These are phyloP conservation scores for Leccinum longicurvipes DNA, from an alignment of 768 basidiomycete species.

Conservation along the genomic window DNA sequence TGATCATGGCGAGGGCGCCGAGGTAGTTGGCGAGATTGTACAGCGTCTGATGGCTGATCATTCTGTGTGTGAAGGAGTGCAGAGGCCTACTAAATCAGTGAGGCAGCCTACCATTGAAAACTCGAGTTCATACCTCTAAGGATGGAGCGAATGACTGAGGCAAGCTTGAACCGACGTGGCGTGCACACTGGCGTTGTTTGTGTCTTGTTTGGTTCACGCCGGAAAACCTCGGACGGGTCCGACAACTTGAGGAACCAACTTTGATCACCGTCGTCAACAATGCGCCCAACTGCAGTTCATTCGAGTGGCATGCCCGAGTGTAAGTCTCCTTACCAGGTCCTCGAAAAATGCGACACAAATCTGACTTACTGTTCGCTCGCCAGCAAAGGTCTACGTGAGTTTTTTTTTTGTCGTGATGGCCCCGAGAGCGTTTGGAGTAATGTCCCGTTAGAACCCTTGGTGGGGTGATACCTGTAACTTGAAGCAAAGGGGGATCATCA, in stretches of 20 bases:
- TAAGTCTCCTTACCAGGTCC: constrained; percentile 41
- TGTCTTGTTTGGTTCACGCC: constrained; percentile 31
- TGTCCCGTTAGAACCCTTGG: constrained; percentile 66
- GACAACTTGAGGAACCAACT: background rate
- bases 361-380: constrained; percentile 6
- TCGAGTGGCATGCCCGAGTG: constrained; percentile 81
- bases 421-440: constrained; percentile 1
- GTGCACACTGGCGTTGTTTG: constrained; percentile 22
- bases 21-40: constrained; percentile 81
- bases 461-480: constrained; percentile 78
- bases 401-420: constrained; percentile 12
- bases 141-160: background rate
- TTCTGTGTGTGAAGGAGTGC: constrained; percentile 36
- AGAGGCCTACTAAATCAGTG: background rate
- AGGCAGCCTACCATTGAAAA: background rate
- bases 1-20: constrained; percentile 81
- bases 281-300: constrained; percentile 52
- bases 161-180: background rate
- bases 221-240: constrained; percentile 33
- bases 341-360: background rate
- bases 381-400: constrained; percentile 84
- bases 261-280: constrained; percentile 27
- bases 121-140: constrained; percentile 15
- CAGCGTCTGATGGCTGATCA: constrained; percentile 81
- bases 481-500: constrained; percentile 72